Conservation (phyloP, 345 rosid genomes). For the Isatis tinctoria region DNA sequence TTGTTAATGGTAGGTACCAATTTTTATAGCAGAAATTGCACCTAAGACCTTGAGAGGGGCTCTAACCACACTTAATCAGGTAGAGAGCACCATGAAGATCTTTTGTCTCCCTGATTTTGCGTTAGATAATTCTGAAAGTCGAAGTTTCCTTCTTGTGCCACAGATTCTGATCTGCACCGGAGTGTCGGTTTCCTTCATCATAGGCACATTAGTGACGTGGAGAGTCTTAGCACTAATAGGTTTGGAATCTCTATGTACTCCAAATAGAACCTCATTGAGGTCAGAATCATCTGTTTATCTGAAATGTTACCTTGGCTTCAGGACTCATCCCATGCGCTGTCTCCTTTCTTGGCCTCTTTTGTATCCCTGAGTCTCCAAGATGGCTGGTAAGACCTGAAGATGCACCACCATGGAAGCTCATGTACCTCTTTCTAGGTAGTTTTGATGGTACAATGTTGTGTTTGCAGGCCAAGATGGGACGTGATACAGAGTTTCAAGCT, state of each 20-base stretch:
- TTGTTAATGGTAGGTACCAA: slow-evolving; percentile 53
- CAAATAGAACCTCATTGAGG: neutral
- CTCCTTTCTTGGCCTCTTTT: slow-evolving; percentile 62
- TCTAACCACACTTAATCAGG: slow-evolving; percentile 81
- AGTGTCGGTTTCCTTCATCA: slow-evolving; percentile 80
- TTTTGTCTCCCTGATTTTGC: neutral
- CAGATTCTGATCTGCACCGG: slow-evolving; percentile 78
- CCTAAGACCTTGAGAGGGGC: slow-evolving; percentile 86
- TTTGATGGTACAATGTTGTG: neutral
- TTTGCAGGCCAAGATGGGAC: slow-evolving; percentile 74
- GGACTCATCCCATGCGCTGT: slow-evolving; percentile 73
- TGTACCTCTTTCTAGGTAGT: neutral
- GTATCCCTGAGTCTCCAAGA: slow-evolving; percentile 87
- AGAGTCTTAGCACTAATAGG: slow-evolving; percentile 77
- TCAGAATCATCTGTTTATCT: too few relatives aligned
- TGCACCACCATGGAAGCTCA: neutral
- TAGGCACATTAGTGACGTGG: slow-evolving; percentile 80
- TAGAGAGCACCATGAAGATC: slow-evolving; percentile 15
- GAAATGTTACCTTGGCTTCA: slow-evolving; percentile 32
- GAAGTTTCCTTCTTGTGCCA: neutral
- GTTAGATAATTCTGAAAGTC: neutral
- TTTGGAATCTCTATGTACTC: slow-evolving; percentile 15
- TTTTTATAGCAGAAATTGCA: slow-evolving; percentile 84
- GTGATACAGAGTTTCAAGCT: slow-evolving; percentile 53
- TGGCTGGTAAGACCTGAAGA: slow-evolving; percentile 58